Base-by-base conservation (phyloP, 345 rosid species). In the Salix exigua region DNA sequence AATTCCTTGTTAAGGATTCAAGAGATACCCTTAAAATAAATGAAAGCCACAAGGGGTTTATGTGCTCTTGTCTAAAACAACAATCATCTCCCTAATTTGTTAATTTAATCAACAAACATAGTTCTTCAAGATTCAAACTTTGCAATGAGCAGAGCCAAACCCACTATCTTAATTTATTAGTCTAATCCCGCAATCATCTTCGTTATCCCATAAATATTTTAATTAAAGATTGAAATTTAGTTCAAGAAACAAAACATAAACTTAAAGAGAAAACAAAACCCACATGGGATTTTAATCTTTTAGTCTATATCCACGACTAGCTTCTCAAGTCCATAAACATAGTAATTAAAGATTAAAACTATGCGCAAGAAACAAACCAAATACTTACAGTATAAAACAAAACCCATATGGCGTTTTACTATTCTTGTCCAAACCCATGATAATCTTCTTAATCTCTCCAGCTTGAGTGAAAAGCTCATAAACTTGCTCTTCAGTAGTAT, bases 381-480 rank as follows among this genome's bases (percentile, higher is more conserved):
- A 28, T 28, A 28, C 30, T 60, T 84, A 96, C 99, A 84, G 60
- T 80, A 89, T 94, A 80, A 96, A 96, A 79, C n/a, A 96, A 76
- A 96, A 96, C 66, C 99, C 99, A 80, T 98, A 96, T 21, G 98
- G 99, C 1, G 99, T 96, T 78, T 96, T 96, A 6, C 88, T 76
- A 81, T 96, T 93, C 94, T 96, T 96, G 77, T 96, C 99, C 72
- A 96, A 86, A 1, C 99, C 99, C 99, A 96, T 96, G 77, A 89
- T 96, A 2, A 96, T 91, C 92, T 92, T 96, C 90, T 96, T 96
- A 42, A 93, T 82, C 69, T 96, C 99, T 9, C 99, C 99, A 50
- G 98, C 97, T 72, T 98, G 86, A 7, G 98, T 71, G 84, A 96
- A 96, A 19, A 96, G 96, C 89, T 96, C 99, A 65, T 93, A 96